Conservation (phyloP, 1,139 yeast genomes). For the Kodamaea fungicola region DNA sequence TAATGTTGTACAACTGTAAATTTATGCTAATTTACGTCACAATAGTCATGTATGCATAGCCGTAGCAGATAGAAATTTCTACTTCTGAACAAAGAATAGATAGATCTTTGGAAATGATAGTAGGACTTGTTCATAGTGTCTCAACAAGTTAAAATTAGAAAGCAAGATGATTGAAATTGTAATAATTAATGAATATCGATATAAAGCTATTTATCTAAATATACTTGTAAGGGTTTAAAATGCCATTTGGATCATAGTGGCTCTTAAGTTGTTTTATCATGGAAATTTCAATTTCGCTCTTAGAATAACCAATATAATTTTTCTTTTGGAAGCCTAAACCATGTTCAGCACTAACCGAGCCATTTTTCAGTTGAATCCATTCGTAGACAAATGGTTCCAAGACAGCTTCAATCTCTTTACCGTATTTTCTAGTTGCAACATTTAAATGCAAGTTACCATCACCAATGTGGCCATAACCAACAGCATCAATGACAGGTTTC, state of each 20-base stretch:
- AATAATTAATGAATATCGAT: too few species aligned
- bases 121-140: too few species aligned
- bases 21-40: too few species aligned
- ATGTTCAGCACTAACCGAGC: conserved; percentile 95
- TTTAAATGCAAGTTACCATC: conserved; percentile 94
- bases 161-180: too few species aligned
- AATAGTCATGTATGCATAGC: too few species aligned
- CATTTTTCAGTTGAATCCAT: conserved; percentile 70
- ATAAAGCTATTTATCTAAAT: conserved; percentile 25
- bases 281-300: conserved; percentile 62
- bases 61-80: too few species aligned
- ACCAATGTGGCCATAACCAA: conserved; percentile 96
- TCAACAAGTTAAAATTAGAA: too few species aligned
- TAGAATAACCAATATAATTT: conserved; percentile 80
- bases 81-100: too few species aligned
- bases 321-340: conserved; percentile 97
- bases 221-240: conserved; percentile 91
- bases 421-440: conserved; percentile 82
- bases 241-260: conserved; percentile 86
- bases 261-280: conserved; percentile 73
- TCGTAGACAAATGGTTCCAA: conserved; percentile 94
- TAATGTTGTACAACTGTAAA: too few species aligned
- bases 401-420: conserved; percentile 67
- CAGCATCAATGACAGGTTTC: conserved; percentile 78
- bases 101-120: too few species aligned